phyloP scores from a whole-genome alignment of 192 early-diverging fungal genomes.

The Lunasporangiospora selenospora region DNA sequence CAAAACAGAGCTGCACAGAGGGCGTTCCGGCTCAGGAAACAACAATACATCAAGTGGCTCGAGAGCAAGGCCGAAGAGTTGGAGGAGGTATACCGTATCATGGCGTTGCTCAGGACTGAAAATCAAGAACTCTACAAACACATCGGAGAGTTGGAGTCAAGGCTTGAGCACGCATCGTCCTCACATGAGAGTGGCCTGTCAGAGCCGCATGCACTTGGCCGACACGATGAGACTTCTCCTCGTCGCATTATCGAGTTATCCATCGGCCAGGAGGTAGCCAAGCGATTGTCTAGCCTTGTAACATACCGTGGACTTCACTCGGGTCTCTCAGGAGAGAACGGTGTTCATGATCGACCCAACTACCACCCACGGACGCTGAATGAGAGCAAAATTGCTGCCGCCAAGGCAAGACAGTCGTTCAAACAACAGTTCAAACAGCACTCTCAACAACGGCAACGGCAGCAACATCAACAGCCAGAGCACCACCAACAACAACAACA shows the following conservation, averaged over 20 bases:
- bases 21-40: conserved; percentile 87
- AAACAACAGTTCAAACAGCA: conserved; percentile 17
- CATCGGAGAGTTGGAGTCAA: conserved; percentile 17
- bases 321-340: conserved; percentile 1
- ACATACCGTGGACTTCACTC: conserved; percentile 5
- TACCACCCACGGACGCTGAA: conserved; percentile 3
- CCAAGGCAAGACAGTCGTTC: conserved; percentile 6
- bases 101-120: conserved; percentile 27
- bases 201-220: background rate
- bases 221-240: background rate
- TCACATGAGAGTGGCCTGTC: background rate
- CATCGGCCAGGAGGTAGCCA: conserved; percentile 19
- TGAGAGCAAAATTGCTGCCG: background rate
- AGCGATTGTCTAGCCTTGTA: conserved; percentile 22
- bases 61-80: conserved; percentile 79
- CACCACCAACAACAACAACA: conserved; percentile 5
- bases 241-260: background rate
- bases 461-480: conserved; percentile 1
- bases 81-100: conserved; percentile 40
- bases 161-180: conserved; percentile 4
- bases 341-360: background rate
- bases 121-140: conserved; percentile 28
- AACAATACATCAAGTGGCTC: conserved; percentile 80
- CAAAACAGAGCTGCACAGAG: conserved; percentile 92
- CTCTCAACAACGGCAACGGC: background rate